A percentile compares a stretch with the other conserved stretches of the same genome.
phyloP scores from a whole-genome alignment of 352 stramenopile genomes.

The Phytophthora hibernalis region DNA sequence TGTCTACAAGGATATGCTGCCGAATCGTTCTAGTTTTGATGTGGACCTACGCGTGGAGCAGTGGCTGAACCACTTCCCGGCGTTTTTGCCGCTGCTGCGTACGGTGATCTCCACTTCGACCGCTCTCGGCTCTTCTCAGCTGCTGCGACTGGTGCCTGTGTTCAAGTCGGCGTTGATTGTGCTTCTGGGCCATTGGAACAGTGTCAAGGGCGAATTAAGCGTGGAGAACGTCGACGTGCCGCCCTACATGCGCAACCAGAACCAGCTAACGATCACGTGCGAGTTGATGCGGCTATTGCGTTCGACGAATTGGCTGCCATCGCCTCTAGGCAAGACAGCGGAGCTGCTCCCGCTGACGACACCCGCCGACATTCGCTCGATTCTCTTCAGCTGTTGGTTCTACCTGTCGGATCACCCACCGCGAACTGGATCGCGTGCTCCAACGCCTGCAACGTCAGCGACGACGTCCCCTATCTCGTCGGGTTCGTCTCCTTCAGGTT shows the following conservation, averaged over 20 bases:
- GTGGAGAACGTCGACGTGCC: conserved; percentile 77
- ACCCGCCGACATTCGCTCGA: conserved; percentile 72
- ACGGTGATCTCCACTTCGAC: conserved; percentile 47
- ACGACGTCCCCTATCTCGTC: conserved; percentile 57
- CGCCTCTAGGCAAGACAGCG: conserved; percentile 52
- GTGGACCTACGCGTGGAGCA: conserved; percentile 84
- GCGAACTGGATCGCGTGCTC: conserved; percentile 31
- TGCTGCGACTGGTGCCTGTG: conserved; percentile 68
- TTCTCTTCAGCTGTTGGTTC: conserved; percentile 88
- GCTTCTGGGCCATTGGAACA: conserved; percentile 85
- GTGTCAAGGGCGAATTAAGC: conserved; percentile 70
- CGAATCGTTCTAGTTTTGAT: conserved; percentile 85
- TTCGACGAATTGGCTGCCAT: conserved; percentile 65
- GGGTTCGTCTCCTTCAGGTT: conserved; percentile 51
- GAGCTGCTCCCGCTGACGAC: conserved; percentile 76
- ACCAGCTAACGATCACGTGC: conserved; percentile 73
- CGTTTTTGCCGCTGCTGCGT: conserved; percentile 69
- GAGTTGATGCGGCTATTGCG: conserved; percentile 70
- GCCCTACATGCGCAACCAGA: conserved; percentile 82
- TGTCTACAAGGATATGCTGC: conserved; percentile 83
- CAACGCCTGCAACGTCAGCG: conserved; percentile 51
- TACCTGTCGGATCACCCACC: conserved; percentile 83
- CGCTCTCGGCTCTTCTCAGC: conserved; percentile 48
- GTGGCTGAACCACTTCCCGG: conserved; percentile 85
- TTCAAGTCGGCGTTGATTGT: conserved; percentile 82